Percentiles rank a stretch among this genome's conserved stretches.
Evolutionary conservation across 306 rosid species (phyloP).

Genomic region (Cotoneaster glaucophyllus): DNA sequence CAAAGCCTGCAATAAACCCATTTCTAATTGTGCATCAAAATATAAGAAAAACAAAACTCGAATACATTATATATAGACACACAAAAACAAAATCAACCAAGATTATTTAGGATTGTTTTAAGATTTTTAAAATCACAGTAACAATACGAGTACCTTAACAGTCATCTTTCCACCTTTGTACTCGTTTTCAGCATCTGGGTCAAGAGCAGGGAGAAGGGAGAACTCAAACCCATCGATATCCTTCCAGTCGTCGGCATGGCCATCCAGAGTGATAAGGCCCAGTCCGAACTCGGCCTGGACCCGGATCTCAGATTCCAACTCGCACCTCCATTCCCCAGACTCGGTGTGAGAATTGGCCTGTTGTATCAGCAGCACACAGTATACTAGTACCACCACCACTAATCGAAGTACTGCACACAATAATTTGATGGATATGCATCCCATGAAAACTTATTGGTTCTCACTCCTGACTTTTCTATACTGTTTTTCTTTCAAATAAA

Average conservation of each 20-base stretch:
- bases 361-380: conserved; percentile 21
- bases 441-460: too few relatives aligned
- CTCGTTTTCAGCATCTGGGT: conserved; percentile 66
- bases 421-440: too few relatives aligned
- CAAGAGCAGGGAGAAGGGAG: conserved; percentile 81
- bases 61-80: too few relatives aligned
- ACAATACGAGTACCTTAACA: conserved; percentile 48
- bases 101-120: neutral
- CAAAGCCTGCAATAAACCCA: conserved; percentile 51
- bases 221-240: conserved; percentile 71
- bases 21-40: neutral
- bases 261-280: conserved; percentile 74
- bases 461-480: too few relatives aligned
- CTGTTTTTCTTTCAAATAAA: too few relatives aligned
- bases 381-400: conserved; percentile 20
- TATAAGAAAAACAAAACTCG: neutral
- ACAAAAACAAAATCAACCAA: neutral
- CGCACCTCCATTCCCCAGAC: conserved; percentile 78
- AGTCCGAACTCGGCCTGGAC: conserved; percentile 55
- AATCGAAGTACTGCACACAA: conserved; percentile 36
- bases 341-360: conserved; percentile 66
- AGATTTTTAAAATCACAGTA: neutral
- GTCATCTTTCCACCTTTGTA: conserved; percentile 71
- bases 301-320: conserved; percentile 57
- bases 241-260: conserved; percentile 88